Base-by-base conservation (phyloP, 2,329 filamentous ascomycete genomes). In the Aspergillus eucalypticola region DNA sequence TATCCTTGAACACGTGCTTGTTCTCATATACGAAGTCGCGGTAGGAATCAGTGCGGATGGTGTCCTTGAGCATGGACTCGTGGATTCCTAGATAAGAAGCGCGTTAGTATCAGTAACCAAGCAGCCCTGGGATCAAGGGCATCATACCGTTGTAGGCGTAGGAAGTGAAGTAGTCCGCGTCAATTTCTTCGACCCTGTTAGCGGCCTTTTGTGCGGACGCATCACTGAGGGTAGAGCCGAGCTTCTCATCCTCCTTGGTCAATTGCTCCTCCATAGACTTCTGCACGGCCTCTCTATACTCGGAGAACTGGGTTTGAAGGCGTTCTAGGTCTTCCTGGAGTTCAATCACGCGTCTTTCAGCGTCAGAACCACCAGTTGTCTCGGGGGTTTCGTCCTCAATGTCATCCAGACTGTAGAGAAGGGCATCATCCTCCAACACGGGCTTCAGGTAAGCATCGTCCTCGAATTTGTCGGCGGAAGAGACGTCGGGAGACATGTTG, bases 21-120 rank as follows among this genome's bases (percentile, higher is more conserved):
- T 97, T 92, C 66, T 88, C 86, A 79, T 97, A 96, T 70, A 97
- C 92, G 74, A 97, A 96, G 77, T 98, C 92, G 49, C 93, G 88
- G 78, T 98, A 98, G 3, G 91, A 89, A 69, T 96, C 90, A 10
- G 93, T 98, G 54, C 93, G 89, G 42, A 96, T 84, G 0, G 86
- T 83, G 71, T 98, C 93, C 75, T 96, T 96, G 63, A 98, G 84
- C 93, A 98, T 98, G 7, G 90, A 92, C 73, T 96, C 92, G 75
- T 98, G 93, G 58, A 98, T 97, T 59, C 92, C 91, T 64, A 19
- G 51, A 32, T 7, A 15, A 27, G 3, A 13, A 32, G 25, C 15
- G 2, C 90, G 27, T 66, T 58, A 67, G 64, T 15, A 48, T 52
- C 11, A 25, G 29, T 23, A 49, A 13, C 44, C 54, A 25, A 35